Percentiles rank a stretch among this genome's conserved stretches.
Evolutionary conservation across 371 early-diverging fungal genomes (phyloP).

Genomic region (Mucor racemosus): DNA sequence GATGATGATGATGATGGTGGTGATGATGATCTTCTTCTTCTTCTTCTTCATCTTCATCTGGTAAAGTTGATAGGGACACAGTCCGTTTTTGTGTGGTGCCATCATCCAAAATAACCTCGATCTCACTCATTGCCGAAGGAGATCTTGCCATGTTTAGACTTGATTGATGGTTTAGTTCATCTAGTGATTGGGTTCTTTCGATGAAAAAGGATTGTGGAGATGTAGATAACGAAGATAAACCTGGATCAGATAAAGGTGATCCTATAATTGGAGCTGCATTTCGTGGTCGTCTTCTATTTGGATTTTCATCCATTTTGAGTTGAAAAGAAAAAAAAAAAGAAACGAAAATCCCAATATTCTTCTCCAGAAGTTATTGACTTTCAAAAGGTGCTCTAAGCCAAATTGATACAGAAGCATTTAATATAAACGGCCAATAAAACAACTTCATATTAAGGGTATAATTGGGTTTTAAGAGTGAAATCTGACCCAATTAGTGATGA

Average conservation of each 20-base stretch:
- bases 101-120: constrained; percentile 38
- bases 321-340: constrained; percentile 9
- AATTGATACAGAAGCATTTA: too few relatives aligned
- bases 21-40: too few relatives aligned
- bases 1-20: too few relatives aligned
- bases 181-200: constrained; percentile 25
- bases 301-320: not conserved
- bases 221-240: constrained; percentile 22
- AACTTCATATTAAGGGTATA: too few relatives aligned
- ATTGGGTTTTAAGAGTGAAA: too few relatives aligned
- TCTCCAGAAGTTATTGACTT: too few relatives aligned
- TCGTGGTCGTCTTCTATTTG: constrained; percentile 20
- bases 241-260: constrained; percentile 26
- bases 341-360: not conserved
- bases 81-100: constrained; percentile 33
- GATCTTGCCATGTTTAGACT: constrained; percentile 12
- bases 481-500: too few relatives aligned
- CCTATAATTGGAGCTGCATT: constrained; percentile 24
- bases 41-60: constrained; percentile 18
- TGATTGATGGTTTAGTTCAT: not conserved
- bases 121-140: constrained; percentile 19
- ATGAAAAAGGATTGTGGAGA: constrained; percentile 27
- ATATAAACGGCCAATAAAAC: too few relatives aligned
- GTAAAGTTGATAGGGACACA: constrained; percentile 34
- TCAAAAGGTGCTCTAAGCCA: too few relatives aligned